Conservation (phyloP, 805 yeast species). For the Candida ponderosae region DNA sequence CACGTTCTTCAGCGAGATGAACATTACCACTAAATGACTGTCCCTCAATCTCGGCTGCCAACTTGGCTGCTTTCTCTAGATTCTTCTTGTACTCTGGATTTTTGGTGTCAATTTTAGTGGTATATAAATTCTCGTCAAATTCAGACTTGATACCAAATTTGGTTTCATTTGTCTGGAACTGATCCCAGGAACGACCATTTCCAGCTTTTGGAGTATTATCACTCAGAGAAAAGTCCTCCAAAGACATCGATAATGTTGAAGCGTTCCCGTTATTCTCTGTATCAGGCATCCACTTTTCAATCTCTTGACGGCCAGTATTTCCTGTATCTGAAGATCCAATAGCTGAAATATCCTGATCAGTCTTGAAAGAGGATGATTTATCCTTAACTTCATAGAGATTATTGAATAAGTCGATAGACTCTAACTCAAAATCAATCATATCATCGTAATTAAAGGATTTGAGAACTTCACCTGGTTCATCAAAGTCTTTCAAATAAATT, state of each 20-base stretch:
- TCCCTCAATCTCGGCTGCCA: conserved; percentile 80
- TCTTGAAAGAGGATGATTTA: conserved; percentile 44
- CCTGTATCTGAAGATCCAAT: conserved; percentile 15
- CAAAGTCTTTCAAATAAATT: conserved; percentile 24
- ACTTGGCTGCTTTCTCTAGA: conserved; percentile 59
- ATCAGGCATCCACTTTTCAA: conserved; percentile 82
- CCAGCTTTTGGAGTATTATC: conserved; percentile 18
- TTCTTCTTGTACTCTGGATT: conserved; percentile 69
- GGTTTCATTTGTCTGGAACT: conserved; percentile 83
- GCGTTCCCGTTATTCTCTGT: conserved; percentile 19
- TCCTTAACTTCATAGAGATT: conserved; percentile 1
- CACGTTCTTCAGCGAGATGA: conserved; percentile 91
- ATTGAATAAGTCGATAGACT: conserved; percentile 21
- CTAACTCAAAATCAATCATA: conserved; percentile 33
- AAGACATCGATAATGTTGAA: conserved; percentile 8
- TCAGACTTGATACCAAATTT: conserved; percentile 85
- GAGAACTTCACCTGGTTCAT: conserved; percentile 16
- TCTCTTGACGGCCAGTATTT: conserved; percentile 51
- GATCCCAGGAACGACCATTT: conserved; percentile 64
- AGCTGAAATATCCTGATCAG: conserved; percentile 79
- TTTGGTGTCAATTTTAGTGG: conserved; percentile 63
- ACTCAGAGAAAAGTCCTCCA: conserved; percentile 25
- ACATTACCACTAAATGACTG: conserved; percentile 56
- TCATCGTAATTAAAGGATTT: conserved; percentile 24
- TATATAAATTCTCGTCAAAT: conserved; percentile 77